Percentiles rank a stretch among this genome's conserved stretches.
Conservation (phyloP, 441 rosid species). For the Erodium moschatum region DNA sequence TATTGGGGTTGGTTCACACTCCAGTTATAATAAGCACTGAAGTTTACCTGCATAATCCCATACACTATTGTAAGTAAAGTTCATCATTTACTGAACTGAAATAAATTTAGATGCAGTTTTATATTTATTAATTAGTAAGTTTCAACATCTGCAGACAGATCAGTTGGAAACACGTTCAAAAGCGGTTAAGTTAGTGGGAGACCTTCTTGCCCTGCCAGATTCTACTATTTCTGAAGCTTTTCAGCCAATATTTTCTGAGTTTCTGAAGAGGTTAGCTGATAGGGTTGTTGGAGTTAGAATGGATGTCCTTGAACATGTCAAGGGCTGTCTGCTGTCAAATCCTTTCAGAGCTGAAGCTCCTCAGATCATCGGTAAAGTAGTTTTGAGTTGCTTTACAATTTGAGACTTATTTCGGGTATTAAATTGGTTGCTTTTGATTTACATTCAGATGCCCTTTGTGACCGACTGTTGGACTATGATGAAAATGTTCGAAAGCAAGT, state of each 20-base stretch:
- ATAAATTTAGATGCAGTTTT: background rate
- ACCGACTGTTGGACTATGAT: constrained; percentile 92
- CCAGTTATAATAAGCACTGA: background rate
- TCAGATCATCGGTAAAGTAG: constrained; percentile 63
- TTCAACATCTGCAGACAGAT: constrained; percentile 61
- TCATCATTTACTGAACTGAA: background rate
- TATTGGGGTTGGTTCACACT: background rate
- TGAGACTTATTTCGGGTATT: constrained; percentile 17
- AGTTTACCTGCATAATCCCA: background rate
- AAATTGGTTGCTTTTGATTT: constrained; percentile 17
- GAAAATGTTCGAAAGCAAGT: constrained; percentile 95
- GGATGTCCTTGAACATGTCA: constrained; percentile 83
- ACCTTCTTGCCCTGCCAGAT: constrained; percentile 72
- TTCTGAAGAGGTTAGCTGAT: constrained; percentile 90
- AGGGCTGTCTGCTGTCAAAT: constrained; percentile 65
- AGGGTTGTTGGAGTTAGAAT: constrained; percentile 80
- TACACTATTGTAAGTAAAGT: background rate
- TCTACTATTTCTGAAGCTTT: constrained; percentile 53
- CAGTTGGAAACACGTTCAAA: constrained; percentile 77
- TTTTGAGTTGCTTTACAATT: constrained; percentile 21
- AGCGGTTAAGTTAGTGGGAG: constrained; percentile 86
- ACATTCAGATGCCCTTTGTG: constrained; percentile 78
- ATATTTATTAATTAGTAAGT: background rate
- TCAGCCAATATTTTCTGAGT: constrained; percentile 80
- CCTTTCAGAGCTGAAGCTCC: constrained; percentile 73